Base-by-base conservation (phyloP, 495 filamentous ascomycete genomes). In the Xylaria intraflava region DNA sequence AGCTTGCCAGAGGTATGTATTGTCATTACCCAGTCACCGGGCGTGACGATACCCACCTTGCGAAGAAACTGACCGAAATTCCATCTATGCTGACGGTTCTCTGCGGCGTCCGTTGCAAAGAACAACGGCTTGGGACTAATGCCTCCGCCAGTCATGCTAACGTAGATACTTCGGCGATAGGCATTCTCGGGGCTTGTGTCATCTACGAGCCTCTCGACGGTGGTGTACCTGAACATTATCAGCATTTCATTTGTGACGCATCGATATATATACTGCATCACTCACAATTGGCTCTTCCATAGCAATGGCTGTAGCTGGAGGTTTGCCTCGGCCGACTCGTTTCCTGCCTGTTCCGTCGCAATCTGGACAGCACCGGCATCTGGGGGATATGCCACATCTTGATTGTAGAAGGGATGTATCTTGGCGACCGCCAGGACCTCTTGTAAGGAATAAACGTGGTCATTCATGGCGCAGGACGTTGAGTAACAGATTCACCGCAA, bases 21-120 rank as follows among this genome's bases (percentile, higher is more conserved):
- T 3, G 69, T 66, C 8, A 69, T 8, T 0, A 70, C 51, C 58
- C 69, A 66, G n/a, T 74, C 71, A 8, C 43, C 42, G 14, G 49
- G 42, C 6, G 9, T 53, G 2, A 66, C 20, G 3, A 68, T 14
- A 3, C 61, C 57, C 30, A 53, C 54, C 1, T 24, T 16, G 19
- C 22, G 39, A 12, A 71, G 7, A 12, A 71, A 58, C 0, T 40
- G 38, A 0, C 66, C 65, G 19, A 64, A 50, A 24, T 19, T 16
- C 2, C 55, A 58, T 14, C 68, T 20, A 6, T 68, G 66, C n/a
- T 29, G 33, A 5, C 68, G 68, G 40, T 65, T 69, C 47, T 71
- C 68, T 12, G 42, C 33, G 6, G 30, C 45, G 48, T 68, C 66
- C 0, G 57, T 60, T 6, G 55, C 58, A 59, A 68, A 72, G 14